A percentile compares a stretch with the other conserved stretches of the same genome.
Evolutionary conservation across 768 basidiomycete genomes (phyloP).

Genomic region (Phaeotremella fagi): DNA sequence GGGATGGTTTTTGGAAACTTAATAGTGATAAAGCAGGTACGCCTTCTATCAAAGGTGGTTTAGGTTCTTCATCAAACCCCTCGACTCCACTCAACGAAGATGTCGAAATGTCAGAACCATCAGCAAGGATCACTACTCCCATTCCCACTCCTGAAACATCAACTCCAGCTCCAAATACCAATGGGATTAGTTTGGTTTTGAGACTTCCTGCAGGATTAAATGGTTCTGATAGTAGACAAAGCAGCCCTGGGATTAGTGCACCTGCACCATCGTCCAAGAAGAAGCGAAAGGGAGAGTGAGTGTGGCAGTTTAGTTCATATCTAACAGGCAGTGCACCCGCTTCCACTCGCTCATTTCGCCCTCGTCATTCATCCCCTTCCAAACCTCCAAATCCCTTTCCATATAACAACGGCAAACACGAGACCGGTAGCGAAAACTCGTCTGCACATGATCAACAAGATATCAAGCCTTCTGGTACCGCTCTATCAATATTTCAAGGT

Average conservation of each 20-base stretch:
- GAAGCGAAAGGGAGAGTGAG: slow-evolving; percentile 20
- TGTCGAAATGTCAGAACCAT: neutral
- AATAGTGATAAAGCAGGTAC: neutral
- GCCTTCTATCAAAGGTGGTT: neutral
- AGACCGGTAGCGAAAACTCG: no score
- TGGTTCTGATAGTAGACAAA: neutral
- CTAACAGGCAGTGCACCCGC: neutral
- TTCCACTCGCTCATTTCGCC: neutral
- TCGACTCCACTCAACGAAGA: neutral
- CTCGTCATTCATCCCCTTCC: neutral
- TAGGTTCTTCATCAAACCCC: neutral
- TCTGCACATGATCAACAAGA: neutral
- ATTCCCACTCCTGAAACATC: neutral
- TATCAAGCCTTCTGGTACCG: neutral
- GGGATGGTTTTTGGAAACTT: slow-evolving; percentile 20
- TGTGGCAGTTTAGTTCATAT: slow-evolving; percentile 4
- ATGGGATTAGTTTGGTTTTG: slow-evolving; percentile 17
- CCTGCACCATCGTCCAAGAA: slow-evolving; percentile 9
- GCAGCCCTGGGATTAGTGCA: neutral
- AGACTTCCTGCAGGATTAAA: slow-evolving; percentile 8
- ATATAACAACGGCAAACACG: neutral
- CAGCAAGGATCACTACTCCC: slow-evolving; percentile 3
- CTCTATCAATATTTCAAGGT: slow-evolving; percentile 21
- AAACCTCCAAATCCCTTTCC: neutral
- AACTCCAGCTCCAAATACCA: slow-evolving; percentile 7